Base-by-base conservation (phyloP, 441 rosid species). In the Isatis lusitanica region DNA sequence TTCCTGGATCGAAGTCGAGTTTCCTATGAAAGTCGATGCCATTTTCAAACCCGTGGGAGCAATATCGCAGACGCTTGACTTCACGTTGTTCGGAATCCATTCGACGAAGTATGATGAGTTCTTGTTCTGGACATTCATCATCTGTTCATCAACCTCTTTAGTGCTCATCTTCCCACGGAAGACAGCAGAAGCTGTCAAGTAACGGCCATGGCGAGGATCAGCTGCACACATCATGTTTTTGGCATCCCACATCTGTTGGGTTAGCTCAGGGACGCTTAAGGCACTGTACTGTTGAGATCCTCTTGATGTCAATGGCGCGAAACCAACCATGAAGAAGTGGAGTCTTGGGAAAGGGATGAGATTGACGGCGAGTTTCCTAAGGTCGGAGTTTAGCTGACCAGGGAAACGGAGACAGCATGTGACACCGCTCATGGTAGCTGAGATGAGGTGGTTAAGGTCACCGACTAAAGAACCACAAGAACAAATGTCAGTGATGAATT, bases 161-260 rank as follows among this genome's bases (percentile, higher is more conserved):
- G 98, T 93, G 83, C 98, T 93, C 97, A 91, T 93, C 85, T 91
- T 93, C 71, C 97, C 98, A 61, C 97, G 84, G 80, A 93, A 91
- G 87, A 93, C 79, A 38, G 97, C 96, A 6, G 97, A 91, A 38
- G 94, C 97, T 17, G 97, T 91, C 75, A 93, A 83, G 87, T 93
- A 93, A 64, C 97, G 97, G 24, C 98, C 98, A 12, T 93, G 97
- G 60, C 92, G 91, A 7, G 97, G 94, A 60, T 91, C 94, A 60
- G 97, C 92, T 31, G 94, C 97, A 40, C 97, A 91, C 97, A 91
- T 91, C 97, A 91, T 91, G 87, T 89, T 91, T 83, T 89, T 91
- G 13, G 93, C 80, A 59, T 86, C 93, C 93, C 93, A 88, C 93
- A 88, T 88, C 70, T 88, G 93, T 53, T 86, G 89, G 47, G 87